These are phyloP conservation scores for Pseudogymnoascus sp. DNA, from an alignment of 2,329 filamentous ascomycete genomes.

Conservation along the genomic window DNA sequence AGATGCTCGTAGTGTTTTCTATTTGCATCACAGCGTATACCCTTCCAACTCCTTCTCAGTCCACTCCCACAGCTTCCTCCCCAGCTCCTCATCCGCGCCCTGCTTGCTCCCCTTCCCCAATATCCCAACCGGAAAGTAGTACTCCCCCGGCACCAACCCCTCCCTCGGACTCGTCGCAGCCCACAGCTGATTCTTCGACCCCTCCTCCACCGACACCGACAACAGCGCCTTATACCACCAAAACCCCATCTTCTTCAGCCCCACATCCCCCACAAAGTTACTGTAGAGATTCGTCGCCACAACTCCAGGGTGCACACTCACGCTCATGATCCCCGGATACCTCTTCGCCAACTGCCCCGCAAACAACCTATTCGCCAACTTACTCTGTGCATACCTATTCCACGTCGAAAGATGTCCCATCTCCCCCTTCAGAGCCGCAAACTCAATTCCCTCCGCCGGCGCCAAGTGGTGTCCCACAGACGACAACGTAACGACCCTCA, in stretches of 20 bases:
- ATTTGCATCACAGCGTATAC: slow-evolving; percentile 12
- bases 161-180: slow-evolving; percentile 32
- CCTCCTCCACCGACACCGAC: slow-evolving; percentile 31
- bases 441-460: slow-evolving; percentile 24
- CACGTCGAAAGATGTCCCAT: slow-evolving; percentile 19
- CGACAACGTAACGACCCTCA: slow-evolving; percentile 18
- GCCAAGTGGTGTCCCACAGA: slow-evolving; percentile 20
- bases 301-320: slow-evolving; percentile 39
- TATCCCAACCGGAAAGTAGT: slow-evolving; percentile 33
- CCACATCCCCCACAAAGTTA: slow-evolving; percentile 16
- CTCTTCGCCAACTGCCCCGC: slow-evolving; percentile 36
- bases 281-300: slow-evolving; percentile 23
- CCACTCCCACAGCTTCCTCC: slow-evolving; percentile 36
- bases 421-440: slow-evolving; percentile 25
- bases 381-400: slow-evolving; percentile 40
- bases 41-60: slow-evolving; percentile 28
- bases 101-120: slow-evolving; percentile 22
- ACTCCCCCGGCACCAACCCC: slow-evolving; percentile 30
- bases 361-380: slow-evolving; percentile 44
- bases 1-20: background rate
- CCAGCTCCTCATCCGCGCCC: slow-evolving; percentile 29
- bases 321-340: slow-evolving; percentile 34
- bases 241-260: slow-evolving; percentile 13
- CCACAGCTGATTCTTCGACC: slow-evolving; percentile 38
- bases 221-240: slow-evolving; percentile 10